Base-by-base conservation (phyloP, 192 early-diverging fungal species). In the Pilaira anomala region DNA sequence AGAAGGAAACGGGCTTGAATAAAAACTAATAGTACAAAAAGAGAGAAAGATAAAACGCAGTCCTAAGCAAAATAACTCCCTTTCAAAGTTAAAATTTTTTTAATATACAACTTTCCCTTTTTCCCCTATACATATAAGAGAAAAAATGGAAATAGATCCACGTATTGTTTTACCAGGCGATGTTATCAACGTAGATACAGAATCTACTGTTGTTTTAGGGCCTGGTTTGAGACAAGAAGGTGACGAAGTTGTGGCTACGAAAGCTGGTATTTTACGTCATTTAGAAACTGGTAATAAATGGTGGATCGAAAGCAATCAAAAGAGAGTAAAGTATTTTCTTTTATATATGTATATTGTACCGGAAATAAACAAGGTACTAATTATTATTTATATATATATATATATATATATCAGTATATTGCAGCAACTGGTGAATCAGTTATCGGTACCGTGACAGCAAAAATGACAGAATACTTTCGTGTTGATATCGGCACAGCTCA, bases 401-500 rank as follows among this genome's bases (percentile, higher is more conserved):
- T n/a, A n/a, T n/a, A n/a, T n/a, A n/a, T n/a, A n/a, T n/a, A n/a
- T n/a, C n/a, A 95, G 84, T 99, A 99, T 80, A 83, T 97, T 45
- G 85, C 97, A 3, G 83, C 86, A 5, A 74, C 84, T 28, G 85
- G 88, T 60, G 97, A 99, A 72, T 85, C 90, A 0, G 92, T 99
- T 1, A 72, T 99, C 50, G 97, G 96, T 16, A 84, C 88, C 2
- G 84, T 99, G 1, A 75, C 71, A 29, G 81, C 71, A 2, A 83
- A 83, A 54, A 66, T 80, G 16, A 87, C 69, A 59, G 96, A 98
- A 33, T 77, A 79, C 52, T 99, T 89, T 69, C 80, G 88, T 48
- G 85, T 99, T 8, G 97, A 99, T 64, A 95, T 99, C 77, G 94
- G 95, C n/a, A 78, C 87, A 2, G 90, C 96, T 8, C 93, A 96